Conservation (phyloP, 2,329 filamentous ascomycete genomes). For the Macroventuria anomochaeta region DNA sequence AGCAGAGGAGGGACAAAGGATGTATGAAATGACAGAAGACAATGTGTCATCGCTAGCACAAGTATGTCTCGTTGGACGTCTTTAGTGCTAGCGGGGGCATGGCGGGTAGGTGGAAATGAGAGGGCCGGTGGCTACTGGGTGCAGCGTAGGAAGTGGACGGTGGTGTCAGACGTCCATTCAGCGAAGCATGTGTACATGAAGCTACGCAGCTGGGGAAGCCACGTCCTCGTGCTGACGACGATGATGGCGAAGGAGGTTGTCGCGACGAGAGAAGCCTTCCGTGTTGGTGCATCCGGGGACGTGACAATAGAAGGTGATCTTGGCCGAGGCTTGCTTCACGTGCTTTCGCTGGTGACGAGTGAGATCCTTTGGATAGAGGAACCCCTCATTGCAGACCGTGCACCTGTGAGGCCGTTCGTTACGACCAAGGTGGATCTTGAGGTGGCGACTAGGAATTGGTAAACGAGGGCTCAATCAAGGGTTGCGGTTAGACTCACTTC, state of each 20-base stretch:
- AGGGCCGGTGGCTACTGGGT: too few relatives aligned
- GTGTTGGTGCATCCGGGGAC: conserved; percentile 36
- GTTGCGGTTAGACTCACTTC: conserved; percentile 36
- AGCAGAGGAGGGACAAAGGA: background rate
- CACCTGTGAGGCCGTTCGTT: conserved; percentile 44
- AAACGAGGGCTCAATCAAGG: conserved; percentile 7
- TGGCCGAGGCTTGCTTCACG: conserved; percentile 19
- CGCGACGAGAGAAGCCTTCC: conserved; percentile 44
- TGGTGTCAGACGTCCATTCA: too few relatives aligned
- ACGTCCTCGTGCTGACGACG: conserved; percentile 35
- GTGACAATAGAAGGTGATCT: conserved; percentile 29
- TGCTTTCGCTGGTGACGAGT: conserved; percentile 41
- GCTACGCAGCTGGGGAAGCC: conserved; percentile 7
- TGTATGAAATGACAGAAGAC: background rate
- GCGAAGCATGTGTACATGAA: background rate
- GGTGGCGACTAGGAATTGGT: conserved; percentile 37
- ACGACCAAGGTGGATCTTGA: conserved; percentile 37
- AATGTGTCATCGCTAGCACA: background rate
- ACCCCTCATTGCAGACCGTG: conserved; percentile 36
- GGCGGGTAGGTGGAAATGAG: too few relatives aligned
- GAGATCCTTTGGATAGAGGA: conserved; percentile 47
- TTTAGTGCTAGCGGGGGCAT: too few relatives aligned
- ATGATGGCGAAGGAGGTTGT: conserved; percentile 45
- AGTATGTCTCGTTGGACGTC: too few relatives aligned
- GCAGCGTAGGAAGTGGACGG: too few relatives aligned